Percentiles rank a stretch among this genome's conserved stretches.
These are phyloP conservation scores for Globisporangium spiculum DNA, from an alignment of 352 stramenopile species.

Conservation along the genomic window DNA sequence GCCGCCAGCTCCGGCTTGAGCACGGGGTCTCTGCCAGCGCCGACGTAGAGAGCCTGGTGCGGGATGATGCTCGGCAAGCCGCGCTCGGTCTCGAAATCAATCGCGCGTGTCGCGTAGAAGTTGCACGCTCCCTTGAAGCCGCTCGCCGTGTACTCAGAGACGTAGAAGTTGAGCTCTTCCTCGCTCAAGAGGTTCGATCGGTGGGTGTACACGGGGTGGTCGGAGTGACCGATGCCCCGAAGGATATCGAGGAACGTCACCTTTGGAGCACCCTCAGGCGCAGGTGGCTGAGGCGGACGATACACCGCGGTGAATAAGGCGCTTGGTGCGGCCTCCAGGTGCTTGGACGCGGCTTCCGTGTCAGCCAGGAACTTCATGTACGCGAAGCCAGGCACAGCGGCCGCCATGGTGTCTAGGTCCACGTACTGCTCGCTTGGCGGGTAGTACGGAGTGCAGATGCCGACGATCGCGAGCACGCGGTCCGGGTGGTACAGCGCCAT, in stretches of 20 bases:
- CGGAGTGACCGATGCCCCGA: constrained; percentile 19
- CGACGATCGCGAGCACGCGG: constrained; percentile 45
- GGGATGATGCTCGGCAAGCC: constrained; percentile 28
- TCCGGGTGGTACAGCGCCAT: constrained; percentile 57
- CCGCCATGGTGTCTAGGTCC: constrained; percentile 28
- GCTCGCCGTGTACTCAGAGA: constrained; percentile 33
- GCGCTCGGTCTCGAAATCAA: constrained; percentile 46
- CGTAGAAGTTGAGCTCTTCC: constrained; percentile 47
- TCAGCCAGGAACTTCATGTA: constrained; percentile 41
- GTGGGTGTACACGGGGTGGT: constrained; percentile 33
- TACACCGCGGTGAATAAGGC: constrained; percentile 38
- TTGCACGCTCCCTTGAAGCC: constrained; percentile 35
- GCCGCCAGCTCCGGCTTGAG: constrained; percentile 43
- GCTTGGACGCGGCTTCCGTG: constrained; percentile 26
- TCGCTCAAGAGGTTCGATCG: constrained; percentile 37
- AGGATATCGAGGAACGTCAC: constrained; percentile 30
- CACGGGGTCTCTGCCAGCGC: constrained; percentile 33
- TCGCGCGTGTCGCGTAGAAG: constrained; percentile 38
- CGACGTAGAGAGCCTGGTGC: constrained; percentile 45
- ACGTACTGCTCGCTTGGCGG: constrained; percentile 33
- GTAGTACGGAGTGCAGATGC: constrained; percentile 58
- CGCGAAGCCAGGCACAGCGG: constrained; percentile 32
- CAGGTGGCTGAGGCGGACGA: constrained; percentile 24
- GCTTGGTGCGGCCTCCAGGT: constrained; percentile 31
- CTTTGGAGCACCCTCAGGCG: constrained; percentile 7